phyloP scores from a whole-genome alignment of 1,139 yeast species.

The Candida anutae region DNA sequence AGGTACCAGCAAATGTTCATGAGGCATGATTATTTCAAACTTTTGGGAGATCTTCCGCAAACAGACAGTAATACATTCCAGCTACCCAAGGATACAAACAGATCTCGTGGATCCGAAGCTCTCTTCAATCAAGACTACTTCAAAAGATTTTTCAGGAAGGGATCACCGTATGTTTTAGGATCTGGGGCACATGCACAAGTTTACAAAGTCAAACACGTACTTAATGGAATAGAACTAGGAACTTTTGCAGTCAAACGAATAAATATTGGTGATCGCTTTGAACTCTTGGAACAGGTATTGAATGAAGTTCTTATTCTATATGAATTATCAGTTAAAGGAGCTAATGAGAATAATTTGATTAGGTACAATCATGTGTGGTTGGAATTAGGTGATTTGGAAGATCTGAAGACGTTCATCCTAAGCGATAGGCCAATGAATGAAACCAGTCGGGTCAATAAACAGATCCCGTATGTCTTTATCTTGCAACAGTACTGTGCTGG shows the following conservation, averaged over 20 bases:
- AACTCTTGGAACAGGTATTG: constrained; percentile 61
- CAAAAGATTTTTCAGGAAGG: constrained; percentile 52
- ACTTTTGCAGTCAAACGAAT: constrained; percentile 78
- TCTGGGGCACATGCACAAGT: constrained; percentile 83
- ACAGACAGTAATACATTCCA: no score
- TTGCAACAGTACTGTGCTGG: constrained; percentile 84
- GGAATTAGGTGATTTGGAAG: constrained; percentile 59
- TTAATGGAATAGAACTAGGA: constrained; percentile 67
- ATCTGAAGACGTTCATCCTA: constrained; percentile 25
- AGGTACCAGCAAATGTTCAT: constrained; percentile 13
- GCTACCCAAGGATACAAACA: no score
- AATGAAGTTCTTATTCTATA: constrained; percentile 66
- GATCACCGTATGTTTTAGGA: constrained; percentile 44
- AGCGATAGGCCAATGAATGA: constrained; percentile 7
- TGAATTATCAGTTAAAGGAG: constrained; percentile 35
- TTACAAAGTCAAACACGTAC: constrained; percentile 69
- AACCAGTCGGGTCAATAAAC: constrained; percentile 5
- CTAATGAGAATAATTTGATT: constrained; percentile 53
- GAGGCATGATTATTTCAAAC: constrained; percentile 34
- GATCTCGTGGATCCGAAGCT: no score
- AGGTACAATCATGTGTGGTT: constrained; percentile 90
- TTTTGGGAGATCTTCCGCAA: constrained; percentile 23
- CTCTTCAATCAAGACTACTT: constrained; percentile 71
- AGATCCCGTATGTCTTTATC: constrained; percentile 75
- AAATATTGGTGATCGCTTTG: constrained; percentile 69